Evolutionary conservation across 1,284 basidiomycete species (phyloP), one percentile per base, ranked within the genome.

Genomic region (Cutaneotrichosporon dermatis): DNA sequence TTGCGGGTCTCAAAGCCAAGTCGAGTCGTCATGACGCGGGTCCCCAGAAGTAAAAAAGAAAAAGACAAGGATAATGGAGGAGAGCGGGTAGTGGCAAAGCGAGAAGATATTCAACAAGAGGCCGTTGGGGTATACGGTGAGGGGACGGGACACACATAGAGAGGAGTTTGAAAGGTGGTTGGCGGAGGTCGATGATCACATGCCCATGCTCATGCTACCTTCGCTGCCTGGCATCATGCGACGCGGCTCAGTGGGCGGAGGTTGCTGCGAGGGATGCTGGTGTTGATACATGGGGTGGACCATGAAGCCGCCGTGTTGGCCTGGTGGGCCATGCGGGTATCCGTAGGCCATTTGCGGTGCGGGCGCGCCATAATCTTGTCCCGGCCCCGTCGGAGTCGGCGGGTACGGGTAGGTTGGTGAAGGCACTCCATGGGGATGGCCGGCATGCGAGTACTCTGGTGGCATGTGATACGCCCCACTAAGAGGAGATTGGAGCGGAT

Each of bases 391-490:
- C 41, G 64, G 60, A 49, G 69, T 62, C 36, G 57, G 55, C 55
- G 57, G 62, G 58, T 64, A 55, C 8, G 35, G 51, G 55, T 67
- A 63, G 41, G 63, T 60, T 33, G 58, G 65, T 41, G 42, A 62
- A 34, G 51, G 60, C 35, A 61, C 35, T 33, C 57, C 57, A n/a
- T 67, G 63, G 35, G 59, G 58, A 51, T 61, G 54, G 12, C 57
- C 61, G 35, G 61, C 57, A 25, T 66, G 62, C 12, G 65, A 61
- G 48, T 71, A 72, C 25, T 74, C 74, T 4, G 66, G 59, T 16
- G 71, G 70, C 40, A 72, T 66, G 54, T 71, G 68, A 63, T 71
- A 72, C 36, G 65, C 66, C 1, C 64, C 67, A 12, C 68, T 68
- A 34, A 74, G 54, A 6, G 72, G 71, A 9, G 69, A 69, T 34